Evolutionary conservation across 176 grass and related monocot genomes (phyloP), one percentile per base, ranked within the genome.

Genomic region (Puya raimondii): DNA sequence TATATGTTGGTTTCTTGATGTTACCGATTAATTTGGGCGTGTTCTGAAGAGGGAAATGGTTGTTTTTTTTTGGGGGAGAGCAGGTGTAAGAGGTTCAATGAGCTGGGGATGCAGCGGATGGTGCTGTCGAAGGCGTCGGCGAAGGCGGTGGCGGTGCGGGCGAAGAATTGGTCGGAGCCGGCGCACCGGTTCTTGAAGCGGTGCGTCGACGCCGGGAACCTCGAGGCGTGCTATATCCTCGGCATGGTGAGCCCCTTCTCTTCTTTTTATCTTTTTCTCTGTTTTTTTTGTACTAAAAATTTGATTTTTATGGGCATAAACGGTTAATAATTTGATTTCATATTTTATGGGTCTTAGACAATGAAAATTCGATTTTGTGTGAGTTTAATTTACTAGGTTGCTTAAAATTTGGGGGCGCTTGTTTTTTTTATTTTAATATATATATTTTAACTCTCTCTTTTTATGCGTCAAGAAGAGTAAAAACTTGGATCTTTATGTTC

Each of bases 171-270:
- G 86, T 87, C 91, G 23, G 71, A 89, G 11, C 48, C 59, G 2
- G 71, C 91, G 17, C 80, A 89, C 70, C n/a, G 23, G 49, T 89
- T 94, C 78, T 63, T 94, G 65, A 54, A 52, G 64, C 72, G 79
- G 20, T 89, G 90, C 65, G 86, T 80, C 20, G 80, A 78, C 66
- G 75, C 83, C 14, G 90, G 90, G 49, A 89, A 83, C 70, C 14
- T 82, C 66, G 83, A 94, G 74, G 80, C 90, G 50, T 89, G 75
- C 67, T 94, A 89, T 72, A 53, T 86, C 56, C 90, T 94, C 47
- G 90, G 90, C 68, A 94, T 94, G 90, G 90, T 94, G 75, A 71
- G 18, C 6, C 10, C 26, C 3, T 33, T n/a, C 18, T 3, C 0
- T 25, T n/a, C 6, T 16, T 56, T 8, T n/a, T 12, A 0, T 56